phyloP scores from a whole-genome alignment of 805 yeast species.

The Schwanniomyces vanrijiae region DNA sequence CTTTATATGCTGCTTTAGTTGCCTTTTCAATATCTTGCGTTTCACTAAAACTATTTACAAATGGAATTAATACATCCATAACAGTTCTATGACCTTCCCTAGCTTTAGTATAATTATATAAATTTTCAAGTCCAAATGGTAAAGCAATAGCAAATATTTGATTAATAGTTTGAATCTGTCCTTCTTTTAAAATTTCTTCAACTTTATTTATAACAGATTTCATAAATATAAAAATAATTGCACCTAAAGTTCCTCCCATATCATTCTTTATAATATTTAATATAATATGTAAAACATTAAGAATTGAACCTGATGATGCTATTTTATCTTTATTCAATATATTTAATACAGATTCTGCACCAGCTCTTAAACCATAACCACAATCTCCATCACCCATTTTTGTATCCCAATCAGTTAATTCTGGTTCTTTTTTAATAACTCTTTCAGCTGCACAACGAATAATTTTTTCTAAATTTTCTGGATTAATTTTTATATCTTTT shows the following conservation, averaged over 20 bases:
- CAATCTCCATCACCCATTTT: slow-evolving; percentile 47
- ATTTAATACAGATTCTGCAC: slow-evolving; percentile 26
- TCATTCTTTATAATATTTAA: slow-evolving; percentile 29
- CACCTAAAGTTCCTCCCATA: slow-evolving; percentile 43
- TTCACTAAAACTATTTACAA: slow-evolving; percentile 19
- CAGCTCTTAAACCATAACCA: slow-evolving; percentile 36
- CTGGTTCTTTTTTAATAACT: slow-evolving; percentile 31
- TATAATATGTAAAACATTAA: slow-evolving; percentile 20
- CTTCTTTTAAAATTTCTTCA: slow-evolving; percentile 11
- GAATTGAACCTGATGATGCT: slow-evolving; percentile 22
- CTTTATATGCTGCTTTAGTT: slow-evolving; percentile 22
- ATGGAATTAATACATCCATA: slow-evolving; percentile 41
- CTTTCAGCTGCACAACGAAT: slow-evolving; percentile 25
- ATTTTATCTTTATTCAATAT: slow-evolving; percentile 18
- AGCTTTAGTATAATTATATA: slow-evolving; percentile 34
- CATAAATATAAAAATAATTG: slow-evolving; percentile 33
- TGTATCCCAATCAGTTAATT: slow-evolving; percentile 41
- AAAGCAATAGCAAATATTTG: slow-evolving; percentile 11
- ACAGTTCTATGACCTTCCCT: slow-evolving; percentile 39
- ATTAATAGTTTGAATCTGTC: background rate
- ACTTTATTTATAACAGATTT: slow-evolving; percentile 19
- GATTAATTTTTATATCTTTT: slow-evolving; percentile 19
- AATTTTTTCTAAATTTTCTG: slow-evolving; percentile 13
- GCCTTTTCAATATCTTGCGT: slow-evolving; percentile 21
- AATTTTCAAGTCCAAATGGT: slow-evolving; percentile 23